phyloP scores from a whole-genome alignment of 1,139 yeast genomes.

The Taphrina confusa region DNA sequence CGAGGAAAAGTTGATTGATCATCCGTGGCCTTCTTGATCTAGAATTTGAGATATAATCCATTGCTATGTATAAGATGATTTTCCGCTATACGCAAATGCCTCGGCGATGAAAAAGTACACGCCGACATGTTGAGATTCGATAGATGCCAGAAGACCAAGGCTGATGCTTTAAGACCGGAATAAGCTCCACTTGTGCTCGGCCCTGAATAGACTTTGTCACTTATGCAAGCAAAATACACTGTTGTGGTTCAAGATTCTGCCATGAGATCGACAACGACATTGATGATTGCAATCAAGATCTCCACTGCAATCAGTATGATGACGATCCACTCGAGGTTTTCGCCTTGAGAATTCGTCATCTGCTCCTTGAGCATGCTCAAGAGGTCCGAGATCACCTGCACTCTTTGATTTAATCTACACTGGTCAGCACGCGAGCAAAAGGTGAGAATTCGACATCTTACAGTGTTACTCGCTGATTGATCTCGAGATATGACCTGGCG shows the following conservation, averaged over 20 bases:
- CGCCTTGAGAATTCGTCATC: conserved; percentile 54
- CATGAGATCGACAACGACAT: conserved; percentile 48
- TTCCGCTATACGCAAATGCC: conserved; percentile 8
- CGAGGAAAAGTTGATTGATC: conserved; percentile 18
- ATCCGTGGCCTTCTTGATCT: conserved; percentile 25
- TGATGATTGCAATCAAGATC: conserved; percentile 81
- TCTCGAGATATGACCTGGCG: conserved; percentile 88
- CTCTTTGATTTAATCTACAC: conserved; percentile 64
- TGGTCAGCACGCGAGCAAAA: no score
- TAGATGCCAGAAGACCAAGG: no score
- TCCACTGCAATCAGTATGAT: conserved; percentile 91
- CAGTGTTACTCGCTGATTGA: conserved; percentile 85
- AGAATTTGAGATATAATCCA: not conserved
- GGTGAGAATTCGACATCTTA: no score
- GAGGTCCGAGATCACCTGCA: conserved; percentile 89
- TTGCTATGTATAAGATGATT: no score
- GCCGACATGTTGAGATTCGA: no score
- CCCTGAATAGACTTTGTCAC: not conserved
- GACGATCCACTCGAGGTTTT: conserved; percentile 87
- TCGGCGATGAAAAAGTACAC: not conserved
- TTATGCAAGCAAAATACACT: no score
- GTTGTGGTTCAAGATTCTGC: conserved; percentile 30
- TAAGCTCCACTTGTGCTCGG: not conserved
- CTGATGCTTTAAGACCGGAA: not conserved
- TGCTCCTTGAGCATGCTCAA: conserved; percentile 96